A percentile compares a stretch with the other conserved stretches of the same genome.
phyloP scores from a whole-genome alignment of 2,329 filamentous ascomycete species.

The Tolypocladium ovalisporum region DNA sequence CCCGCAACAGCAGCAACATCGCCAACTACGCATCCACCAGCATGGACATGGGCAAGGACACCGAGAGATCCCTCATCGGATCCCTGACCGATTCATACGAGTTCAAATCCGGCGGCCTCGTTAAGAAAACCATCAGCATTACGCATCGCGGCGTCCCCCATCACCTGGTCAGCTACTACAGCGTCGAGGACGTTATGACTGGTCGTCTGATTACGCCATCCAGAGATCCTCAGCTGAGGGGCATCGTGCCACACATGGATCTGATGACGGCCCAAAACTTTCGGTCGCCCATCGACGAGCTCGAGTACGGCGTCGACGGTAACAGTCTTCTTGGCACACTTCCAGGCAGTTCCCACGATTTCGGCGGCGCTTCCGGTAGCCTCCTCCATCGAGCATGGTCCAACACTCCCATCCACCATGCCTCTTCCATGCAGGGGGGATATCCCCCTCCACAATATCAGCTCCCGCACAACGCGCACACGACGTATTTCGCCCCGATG shows the following conservation, averaged over 20 bases:
- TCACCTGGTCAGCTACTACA: slow-evolving; percentile 86
- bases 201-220: slow-evolving; percentile 48
- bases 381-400: slow-evolving; percentile 15
- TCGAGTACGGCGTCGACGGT: slow-evolving; percentile 24
- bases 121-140: slow-evolving; percentile 91
- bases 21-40: slow-evolving; percentile 4
- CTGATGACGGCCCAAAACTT: slow-evolving; percentile 55
- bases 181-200: slow-evolving; percentile 62
- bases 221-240: slow-evolving; percentile 25
- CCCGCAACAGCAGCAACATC: slow-evolving; percentile 12
- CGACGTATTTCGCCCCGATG: background rate
- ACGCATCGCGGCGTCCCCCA: slow-evolving; percentile 64
- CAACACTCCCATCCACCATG: slow-evolving; percentile 10
- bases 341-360: slow-evolving; percentile 4
- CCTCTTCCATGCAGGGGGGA: background rate
- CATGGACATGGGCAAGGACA: slow-evolving; percentile 13
- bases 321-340: slow-evolving; percentile 5
- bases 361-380: slow-evolving; percentile 3
- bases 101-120: slow-evolving; percentile 70
- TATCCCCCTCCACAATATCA: slow-evolving; percentile 6
- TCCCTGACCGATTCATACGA: slow-evolving; percentile 83
- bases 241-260: slow-evolving; percentile 43
- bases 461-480: slow-evolving; percentile 1
- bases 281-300: slow-evolving; percentile 52
- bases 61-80: slow-evolving; percentile 49